Conservation (phyloP, 345 rosid genomes). For the Euphorbia pulcherrima region DNA sequence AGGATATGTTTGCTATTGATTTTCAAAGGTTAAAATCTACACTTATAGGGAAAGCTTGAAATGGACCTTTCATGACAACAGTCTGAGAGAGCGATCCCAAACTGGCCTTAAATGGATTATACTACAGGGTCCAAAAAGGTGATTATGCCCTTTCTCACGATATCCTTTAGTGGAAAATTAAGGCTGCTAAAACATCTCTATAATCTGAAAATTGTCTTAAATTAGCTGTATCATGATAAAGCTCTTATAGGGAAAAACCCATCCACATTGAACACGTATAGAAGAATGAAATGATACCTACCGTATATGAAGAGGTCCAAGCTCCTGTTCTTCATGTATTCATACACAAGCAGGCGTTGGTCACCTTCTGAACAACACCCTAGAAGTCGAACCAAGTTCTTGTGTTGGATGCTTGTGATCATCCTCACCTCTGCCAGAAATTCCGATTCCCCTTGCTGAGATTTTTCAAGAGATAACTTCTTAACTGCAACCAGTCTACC, state of each 20-base stretch:
- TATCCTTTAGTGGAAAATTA: not conserved
- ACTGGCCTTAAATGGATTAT: no score
- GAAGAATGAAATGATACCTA: conserved; percentile 31
- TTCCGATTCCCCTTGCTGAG: conserved; percentile 64
- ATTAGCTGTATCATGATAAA: not conserved
- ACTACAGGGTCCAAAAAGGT: no score
- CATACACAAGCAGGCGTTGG: conserved; percentile 61
- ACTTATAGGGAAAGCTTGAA: no score
- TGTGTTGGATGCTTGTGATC: conserved; percentile 77
- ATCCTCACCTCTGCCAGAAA: conserved; percentile 64
- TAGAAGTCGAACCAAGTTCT: conserved; percentile 60
- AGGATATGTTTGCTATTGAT: no score
- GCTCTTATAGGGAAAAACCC: not conserved
- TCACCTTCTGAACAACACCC: conserved; percentile 63
- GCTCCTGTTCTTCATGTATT: conserved; percentile 61
- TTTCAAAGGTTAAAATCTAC: no score
- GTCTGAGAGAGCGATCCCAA: no score
- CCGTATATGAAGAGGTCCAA: conserved; percentile 57
- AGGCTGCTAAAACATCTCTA: no score
- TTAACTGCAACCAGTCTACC: conserved; percentile 55
- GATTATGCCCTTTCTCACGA: not conserved
- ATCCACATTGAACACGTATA: not conserved
- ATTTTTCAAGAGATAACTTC: conserved; percentile 44
- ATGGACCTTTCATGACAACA: no score
- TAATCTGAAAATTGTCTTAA: no score